A percentile compares a stretch with the other conserved stretches of the same genome.
These are phyloP conservation scores for Aureobasidium sp. DNA, from an alignment of 2,329 filamentous ascomycete genomes.

Conservation along the genomic window DNA sequence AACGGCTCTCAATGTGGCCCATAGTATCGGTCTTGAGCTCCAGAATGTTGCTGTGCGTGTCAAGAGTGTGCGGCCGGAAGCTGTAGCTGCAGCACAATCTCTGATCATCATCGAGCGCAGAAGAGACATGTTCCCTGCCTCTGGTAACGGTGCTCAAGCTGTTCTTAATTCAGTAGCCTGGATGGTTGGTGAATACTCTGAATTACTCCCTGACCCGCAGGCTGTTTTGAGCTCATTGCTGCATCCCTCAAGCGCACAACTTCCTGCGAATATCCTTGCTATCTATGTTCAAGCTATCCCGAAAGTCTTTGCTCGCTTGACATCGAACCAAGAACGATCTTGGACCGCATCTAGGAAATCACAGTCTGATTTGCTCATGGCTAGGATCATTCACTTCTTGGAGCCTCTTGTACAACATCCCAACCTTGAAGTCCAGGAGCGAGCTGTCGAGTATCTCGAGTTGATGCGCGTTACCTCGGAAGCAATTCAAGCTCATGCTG, in stretches of 20 bases:
- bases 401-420: conserved; percentile 76
- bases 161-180: conserved; percentile 73
- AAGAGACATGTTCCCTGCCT: conserved; percentile 49
- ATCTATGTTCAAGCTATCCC: conserved; percentile 76
- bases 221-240: conserved; percentile 68
- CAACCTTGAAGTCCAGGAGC: conserved; percentile 87
- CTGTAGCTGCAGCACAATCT: conserved; percentile 73
- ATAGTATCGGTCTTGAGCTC: conserved; percentile 74
- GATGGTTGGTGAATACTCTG: conserved; percentile 82
- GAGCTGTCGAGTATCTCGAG: conserved; percentile 87
- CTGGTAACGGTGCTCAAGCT: conserved; percentile 48
- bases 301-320: conserved; percentile 73
- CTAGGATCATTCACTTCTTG: conserved; percentile 72
- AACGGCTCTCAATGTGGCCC: conserved; percentile 43
- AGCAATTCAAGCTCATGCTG: conserved; percentile 61
- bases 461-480: conserved; percentile 81
- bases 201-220: conserved; percentile 62
- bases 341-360: conserved; percentile 73
- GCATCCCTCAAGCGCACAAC: conserved; percentile 54
- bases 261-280: conserved; percentile 61
- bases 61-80: conserved; percentile 69
- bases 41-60: conserved; percentile 90
- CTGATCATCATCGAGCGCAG: conserved; percentile 59
- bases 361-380: conserved; percentile 68
- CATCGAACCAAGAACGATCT: conserved; percentile 54